Conservation (phyloP, 768 basidiomycete species). For the Gymnopilus dilepis region DNA sequence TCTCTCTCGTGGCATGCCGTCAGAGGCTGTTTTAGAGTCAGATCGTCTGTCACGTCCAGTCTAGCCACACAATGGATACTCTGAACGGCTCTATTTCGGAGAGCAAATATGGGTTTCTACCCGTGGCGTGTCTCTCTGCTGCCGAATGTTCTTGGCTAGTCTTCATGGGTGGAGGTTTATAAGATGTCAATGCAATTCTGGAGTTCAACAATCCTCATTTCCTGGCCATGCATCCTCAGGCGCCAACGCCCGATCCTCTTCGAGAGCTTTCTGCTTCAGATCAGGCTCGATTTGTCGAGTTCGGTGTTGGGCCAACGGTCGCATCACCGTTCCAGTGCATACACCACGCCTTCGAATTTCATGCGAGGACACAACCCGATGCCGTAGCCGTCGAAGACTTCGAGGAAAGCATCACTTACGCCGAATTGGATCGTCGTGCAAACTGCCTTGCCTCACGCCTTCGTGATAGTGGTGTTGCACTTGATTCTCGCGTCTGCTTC, state of each 20-base stretch:
- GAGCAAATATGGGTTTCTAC: conserved; percentile 17
- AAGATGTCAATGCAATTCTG: conserved; percentile 20
- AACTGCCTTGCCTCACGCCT: conserved; percentile 52
- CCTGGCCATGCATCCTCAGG: conserved; percentile 29
- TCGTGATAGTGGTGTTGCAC: conserved; percentile 45
- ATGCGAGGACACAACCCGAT: conserved; percentile 46
- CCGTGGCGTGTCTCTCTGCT: conserved; percentile 19
- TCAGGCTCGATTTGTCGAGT: conserved; percentile 47
- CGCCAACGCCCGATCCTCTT: conserved; percentile 27
- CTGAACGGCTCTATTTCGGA: conserved; percentile 31
- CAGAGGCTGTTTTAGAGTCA: conserved; percentile 26
- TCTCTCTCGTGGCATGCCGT: conserved; percentile 27
- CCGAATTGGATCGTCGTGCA: conserved; percentile 52
- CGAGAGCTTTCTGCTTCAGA: conserved; percentile 45
- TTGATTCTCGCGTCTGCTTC: conserved; percentile 58
- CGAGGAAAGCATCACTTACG: conserved; percentile 52
- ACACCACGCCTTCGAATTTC: conserved; percentile 59
- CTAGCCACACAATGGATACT: conserved; percentile 21
- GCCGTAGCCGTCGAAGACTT: conserved; percentile 56
- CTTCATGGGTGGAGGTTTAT: conserved; percentile 19
- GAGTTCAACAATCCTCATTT: conserved; percentile 18
- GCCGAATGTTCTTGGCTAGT: conserved; percentile 21
- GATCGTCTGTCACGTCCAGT: conserved; percentile 23
- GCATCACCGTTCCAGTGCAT: conserved; percentile 51
- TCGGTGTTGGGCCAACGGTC: conserved; percentile 46